Evolutionary conservation across 2,329 filamentous ascomycete genomes (phyloP).

Genomic region (Nannizzia gypsea): DNA sequence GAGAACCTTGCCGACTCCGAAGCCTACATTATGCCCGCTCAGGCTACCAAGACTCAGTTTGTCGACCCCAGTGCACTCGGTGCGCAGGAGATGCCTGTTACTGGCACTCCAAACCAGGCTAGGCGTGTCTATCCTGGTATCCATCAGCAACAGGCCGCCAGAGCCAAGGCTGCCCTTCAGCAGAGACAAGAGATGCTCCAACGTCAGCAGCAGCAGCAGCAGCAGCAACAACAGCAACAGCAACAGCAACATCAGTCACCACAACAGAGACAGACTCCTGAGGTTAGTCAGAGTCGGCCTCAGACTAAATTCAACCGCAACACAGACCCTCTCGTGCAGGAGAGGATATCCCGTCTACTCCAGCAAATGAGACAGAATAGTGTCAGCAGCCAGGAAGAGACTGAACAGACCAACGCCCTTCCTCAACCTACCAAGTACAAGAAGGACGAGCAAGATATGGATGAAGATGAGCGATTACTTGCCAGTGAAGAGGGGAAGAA

Average conservation of each 20-base stretch:
- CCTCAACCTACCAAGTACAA: constrained; percentile 60
- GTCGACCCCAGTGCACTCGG: constrained; percentile 64
- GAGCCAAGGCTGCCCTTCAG: constrained; percentile 62
- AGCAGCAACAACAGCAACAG: constrained; percentile 34
- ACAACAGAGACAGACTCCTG: constrained; percentile 19
- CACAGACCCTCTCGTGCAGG: constrained; percentile 64
- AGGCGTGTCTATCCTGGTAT: constrained; percentile 84
- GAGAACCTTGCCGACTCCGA: constrained; percentile 46
- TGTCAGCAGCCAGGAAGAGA: constrained; percentile 43
- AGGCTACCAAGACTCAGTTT: constrained; percentile 39
- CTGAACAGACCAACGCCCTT: constrained; percentile 31
- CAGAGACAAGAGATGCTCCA: constrained; percentile 50
- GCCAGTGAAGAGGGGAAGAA: constrained; percentile 99
- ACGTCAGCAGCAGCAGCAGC: constrained; percentile 40
- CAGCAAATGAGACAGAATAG: constrained; percentile 80
- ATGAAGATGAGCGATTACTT: constrained; percentile 85
- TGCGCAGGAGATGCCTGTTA: constrained; percentile 43
- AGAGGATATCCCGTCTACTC: constrained; percentile 85
- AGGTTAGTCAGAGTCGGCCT: constrained; percentile 19
- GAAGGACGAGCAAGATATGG: constrained; percentile 98
- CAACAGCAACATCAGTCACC: constrained; percentile 38
- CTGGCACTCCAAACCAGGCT: constrained; percentile 43
- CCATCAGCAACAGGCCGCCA: constrained; percentile 76
- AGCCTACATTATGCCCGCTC: constrained; percentile 26
- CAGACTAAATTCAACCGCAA: constrained; percentile 26